A percentile compares a stretch with the other conserved stretches of the same genome.
These are phyloP conservation scores for Thermothelomyces thermophilus DNA, from an alignment of 2,329 filamentous ascomycete genomes.

Conservation along the genomic window DNA sequence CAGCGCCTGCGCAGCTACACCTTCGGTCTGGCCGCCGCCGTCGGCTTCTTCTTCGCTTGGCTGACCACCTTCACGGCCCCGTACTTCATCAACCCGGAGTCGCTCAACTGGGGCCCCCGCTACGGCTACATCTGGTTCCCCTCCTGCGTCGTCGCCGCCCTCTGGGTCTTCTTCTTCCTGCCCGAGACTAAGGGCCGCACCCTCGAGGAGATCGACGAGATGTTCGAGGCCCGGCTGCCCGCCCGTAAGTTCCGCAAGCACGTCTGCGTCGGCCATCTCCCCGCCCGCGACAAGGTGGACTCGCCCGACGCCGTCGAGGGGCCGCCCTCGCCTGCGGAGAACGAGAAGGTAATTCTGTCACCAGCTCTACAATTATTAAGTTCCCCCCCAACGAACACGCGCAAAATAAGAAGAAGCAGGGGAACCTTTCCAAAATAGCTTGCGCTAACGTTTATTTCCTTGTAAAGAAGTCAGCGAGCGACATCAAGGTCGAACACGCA, in stretches of 20 bases:
- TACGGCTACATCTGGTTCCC: slow-evolving; percentile 54
- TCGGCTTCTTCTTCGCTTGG: slow-evolving; percentile 52
- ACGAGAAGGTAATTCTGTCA: slow-evolving; percentile 13
- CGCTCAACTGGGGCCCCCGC: slow-evolving; percentile 50
- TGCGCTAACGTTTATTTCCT: background rate
- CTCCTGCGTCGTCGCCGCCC: slow-evolving; percentile 33
- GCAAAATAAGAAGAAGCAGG: too few relatives aligned
- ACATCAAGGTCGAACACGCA: background rate
- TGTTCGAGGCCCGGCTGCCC: slow-evolving; percentile 34
- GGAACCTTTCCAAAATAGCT: too few relatives aligned
- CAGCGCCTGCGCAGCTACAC: slow-evolving; percentile 51
- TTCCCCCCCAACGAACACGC: too few relatives aligned
- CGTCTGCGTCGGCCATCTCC: slow-evolving; percentile 19
- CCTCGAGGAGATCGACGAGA: slow-evolving; percentile 51
- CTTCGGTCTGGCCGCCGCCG: slow-evolving; percentile 48
- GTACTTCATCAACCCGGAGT: slow-evolving; percentile 51
- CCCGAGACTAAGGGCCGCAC: slow-evolving; percentile 44
- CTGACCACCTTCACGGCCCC: slow-evolving; percentile 52
- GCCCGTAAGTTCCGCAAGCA: slow-evolving; percentile 37
- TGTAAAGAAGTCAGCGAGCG: background rate
- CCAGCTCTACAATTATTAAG: too few relatives aligned
- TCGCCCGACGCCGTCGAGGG: background rate
- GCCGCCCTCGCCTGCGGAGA: slow-evolving; percentile 4
- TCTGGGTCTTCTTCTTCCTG: slow-evolving; percentile 44
- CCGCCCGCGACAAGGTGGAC: too few relatives aligned